These are phyloP conservation scores for Globisporangium alternatum DNA, from an alignment of 352 stramenopile species.

Conservation along the genomic window DNA sequence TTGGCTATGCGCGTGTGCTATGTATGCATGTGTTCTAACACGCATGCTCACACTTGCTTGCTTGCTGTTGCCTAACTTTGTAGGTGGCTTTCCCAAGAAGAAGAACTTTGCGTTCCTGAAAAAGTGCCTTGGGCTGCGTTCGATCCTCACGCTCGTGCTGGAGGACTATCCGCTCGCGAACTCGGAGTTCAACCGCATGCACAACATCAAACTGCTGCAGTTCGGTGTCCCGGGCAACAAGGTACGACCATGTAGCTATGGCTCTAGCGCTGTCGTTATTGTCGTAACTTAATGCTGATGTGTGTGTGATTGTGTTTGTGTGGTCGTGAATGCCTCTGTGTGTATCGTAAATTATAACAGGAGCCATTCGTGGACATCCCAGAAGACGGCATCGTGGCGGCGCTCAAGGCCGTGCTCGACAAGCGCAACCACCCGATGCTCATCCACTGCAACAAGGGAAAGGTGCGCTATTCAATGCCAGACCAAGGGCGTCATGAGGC, in stretches of 20 bases:
- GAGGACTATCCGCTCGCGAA: constrained; percentile 87
- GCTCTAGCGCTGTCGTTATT: neutral
- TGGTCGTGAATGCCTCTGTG: neutral
- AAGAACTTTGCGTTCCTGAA: constrained; percentile 88
- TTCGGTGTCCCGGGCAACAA: constrained; percentile 87
- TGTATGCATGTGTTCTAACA: neutral
- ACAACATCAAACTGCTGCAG: constrained; percentile 78
- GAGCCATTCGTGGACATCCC: constrained; percentile 87
- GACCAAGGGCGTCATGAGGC: no score
- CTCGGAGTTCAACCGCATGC: constrained; percentile 74
- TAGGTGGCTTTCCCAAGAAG: constrained; percentile 85
- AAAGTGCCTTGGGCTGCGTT: constrained; percentile 69
- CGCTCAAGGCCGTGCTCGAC: constrained; percentile 76
- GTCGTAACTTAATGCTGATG: neutral
- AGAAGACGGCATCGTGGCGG: constrained; percentile 71
- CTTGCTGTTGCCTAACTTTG: neutral
- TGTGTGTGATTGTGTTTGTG: neutral
- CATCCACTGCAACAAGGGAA: constrained; percentile 88
- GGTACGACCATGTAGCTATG: constrained; percentile 14
- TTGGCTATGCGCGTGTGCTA: neutral
- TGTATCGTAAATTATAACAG: constrained; percentile 16
- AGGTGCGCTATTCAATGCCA: constrained; percentile 31
- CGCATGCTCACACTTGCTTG: neutral
- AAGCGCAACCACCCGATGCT: constrained; percentile 85
- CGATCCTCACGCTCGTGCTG: constrained; percentile 83